Evolutionary conservation across 352 stramenopile genomes (phyloP), one percentile per base, ranked within the genome.

Genomic region (Phytophthora chlamydospora): DNA sequence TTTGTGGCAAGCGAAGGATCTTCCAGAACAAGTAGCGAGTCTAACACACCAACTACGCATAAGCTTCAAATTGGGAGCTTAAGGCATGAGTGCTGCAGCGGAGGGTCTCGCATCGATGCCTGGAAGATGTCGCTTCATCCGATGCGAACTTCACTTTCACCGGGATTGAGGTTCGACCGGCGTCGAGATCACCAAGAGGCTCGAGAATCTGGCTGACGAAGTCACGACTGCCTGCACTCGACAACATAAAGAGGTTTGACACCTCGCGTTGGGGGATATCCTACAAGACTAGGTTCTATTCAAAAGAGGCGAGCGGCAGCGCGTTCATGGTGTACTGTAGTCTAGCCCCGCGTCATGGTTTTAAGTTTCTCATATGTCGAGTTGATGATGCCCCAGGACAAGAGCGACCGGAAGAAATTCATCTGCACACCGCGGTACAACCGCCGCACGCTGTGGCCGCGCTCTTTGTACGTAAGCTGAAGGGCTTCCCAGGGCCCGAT

Each of bases 381-480:
- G 64, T 97, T 97, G 58, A 97, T 93, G 50, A 97, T 97, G 9
- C 89, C 89, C 89, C 89, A 97, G 13, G 89, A 96, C 13, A 97
- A 50, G 3, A 97, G 67, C 21, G 85, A 94, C 9, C 89, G 77
- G 43, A 89, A 88, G 65, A 94, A 97, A 59, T 97, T 97, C 71
- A 97, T 89, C 61, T 93, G 76, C 3, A 94, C 89, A 9, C 89
- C 89, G 42, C 88, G 86, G 65, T 95, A 97, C 38, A 97, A 60
- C 9, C 76, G 65, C n/a, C 61, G 58, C 16, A 90, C 39, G 42
- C 75, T 88, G 36, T 62, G 68, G 0, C 83, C 85, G 29, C 89
- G 78, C 61, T 97, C 87, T 21, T 72, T 55, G 61, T 92, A 94
- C 41, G 83, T 94, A 16, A 85, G 76, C 39, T 71, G 51, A 57